Evolutionary conservation across 164 flowering plant species (phyloP).

Genomic region (Stephania cephalantha): DNA sequence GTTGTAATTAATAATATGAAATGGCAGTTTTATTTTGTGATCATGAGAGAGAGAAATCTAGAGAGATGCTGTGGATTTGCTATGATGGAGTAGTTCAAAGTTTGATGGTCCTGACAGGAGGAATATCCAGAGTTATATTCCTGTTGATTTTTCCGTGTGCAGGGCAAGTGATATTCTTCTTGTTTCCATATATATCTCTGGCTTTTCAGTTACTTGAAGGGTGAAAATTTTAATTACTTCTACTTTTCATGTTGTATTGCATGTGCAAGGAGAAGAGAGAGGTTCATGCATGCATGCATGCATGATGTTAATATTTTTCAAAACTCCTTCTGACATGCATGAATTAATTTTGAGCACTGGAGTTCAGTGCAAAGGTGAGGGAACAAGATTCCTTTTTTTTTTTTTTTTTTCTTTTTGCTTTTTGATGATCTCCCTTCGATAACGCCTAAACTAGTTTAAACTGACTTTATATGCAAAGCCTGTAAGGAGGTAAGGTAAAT

Average conservation of each 20-base stretch:
- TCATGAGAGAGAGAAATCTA: not conserved
- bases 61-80: conserved; percentile 10
- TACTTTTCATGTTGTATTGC: not conserved
- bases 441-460: too few species aligned
- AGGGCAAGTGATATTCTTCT: not conserved
- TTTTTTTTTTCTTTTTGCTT: too few species aligned
- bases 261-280: not conserved
- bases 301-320: not conserved
- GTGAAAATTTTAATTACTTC: not conserved
- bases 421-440: too few species aligned
- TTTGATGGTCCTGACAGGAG: not conserved
- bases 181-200: not conserved
- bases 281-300: not conserved
- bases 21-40: not conserved
- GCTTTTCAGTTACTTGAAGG: not conserved
- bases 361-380: not conserved
- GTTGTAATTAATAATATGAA: not conserved
- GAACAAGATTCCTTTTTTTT: not conserved
- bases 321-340: not conserved
- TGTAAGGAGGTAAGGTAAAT: too few species aligned
- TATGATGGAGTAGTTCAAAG: not conserved
- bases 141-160: not conserved
- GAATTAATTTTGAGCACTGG: not conserved
- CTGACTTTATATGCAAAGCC: too few species aligned
- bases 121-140: conserved; percentile 11